Conservation (phyloP, 257 asterid genomes). For the Lycium ferocissimum region DNA sequence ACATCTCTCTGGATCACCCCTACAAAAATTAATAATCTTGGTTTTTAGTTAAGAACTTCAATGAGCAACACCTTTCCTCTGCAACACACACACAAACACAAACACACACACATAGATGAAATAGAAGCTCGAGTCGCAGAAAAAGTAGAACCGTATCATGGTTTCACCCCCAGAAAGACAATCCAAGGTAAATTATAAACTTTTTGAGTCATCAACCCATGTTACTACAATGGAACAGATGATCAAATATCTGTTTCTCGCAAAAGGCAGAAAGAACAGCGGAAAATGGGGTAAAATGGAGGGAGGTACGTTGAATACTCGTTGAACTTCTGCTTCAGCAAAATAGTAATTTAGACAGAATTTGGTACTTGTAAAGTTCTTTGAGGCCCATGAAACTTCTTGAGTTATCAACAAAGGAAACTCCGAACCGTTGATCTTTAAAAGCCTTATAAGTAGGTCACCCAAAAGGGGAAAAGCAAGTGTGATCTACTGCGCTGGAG, state of each 20-base stretch:
- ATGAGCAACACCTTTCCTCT: too few relatives aligned
- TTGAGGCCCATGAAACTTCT: neutral
- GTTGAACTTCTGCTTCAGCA: neutral
- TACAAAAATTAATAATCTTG: too few relatives aligned
- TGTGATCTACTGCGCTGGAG: conserved; percentile 50
- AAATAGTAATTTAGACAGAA: neutral
- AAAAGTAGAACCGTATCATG: neutral
- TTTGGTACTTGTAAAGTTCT: neutral
- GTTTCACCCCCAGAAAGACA: neutral
- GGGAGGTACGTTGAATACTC: neutral
- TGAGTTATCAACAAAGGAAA: conserved; percentile 18
- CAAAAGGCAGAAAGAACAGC: neutral
- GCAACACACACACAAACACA: too few relatives aligned
- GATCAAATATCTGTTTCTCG: neutral
- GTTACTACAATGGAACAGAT: neutral
- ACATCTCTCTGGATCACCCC: too few relatives aligned
- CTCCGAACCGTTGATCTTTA: neutral
- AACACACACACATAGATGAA: neutral
- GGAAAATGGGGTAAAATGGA: neutral
- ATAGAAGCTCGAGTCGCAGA: neutral
- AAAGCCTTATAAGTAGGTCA: neutral
- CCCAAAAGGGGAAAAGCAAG: neutral
- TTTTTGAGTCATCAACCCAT: neutral
- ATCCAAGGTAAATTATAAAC: neutral
- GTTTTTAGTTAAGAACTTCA: too few relatives aligned